Evolutionary conservation across 495 filamentous ascomycete species (phyloP).

Genomic region (Aspergillus ellipticus): DNA sequence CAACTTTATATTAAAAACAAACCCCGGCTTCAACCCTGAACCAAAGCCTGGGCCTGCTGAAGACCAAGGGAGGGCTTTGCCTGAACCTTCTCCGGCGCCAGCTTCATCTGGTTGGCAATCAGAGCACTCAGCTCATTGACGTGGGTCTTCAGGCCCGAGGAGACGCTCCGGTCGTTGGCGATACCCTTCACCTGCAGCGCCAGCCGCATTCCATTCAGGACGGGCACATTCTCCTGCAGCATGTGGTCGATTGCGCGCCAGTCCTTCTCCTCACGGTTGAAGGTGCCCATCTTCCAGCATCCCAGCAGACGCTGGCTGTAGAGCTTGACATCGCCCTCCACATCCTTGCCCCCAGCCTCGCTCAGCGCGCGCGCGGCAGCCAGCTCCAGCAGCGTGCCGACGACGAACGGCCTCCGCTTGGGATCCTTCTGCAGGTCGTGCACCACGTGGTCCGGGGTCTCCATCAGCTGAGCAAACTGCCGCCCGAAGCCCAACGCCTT

Average conservation of each 20-base stretch:
- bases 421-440: constrained; percentile 23
- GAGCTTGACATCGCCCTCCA: constrained; percentile 27
- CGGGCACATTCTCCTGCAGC: constrained; percentile 28
- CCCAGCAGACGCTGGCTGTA: constrained; percentile 38
- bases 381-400: constrained; percentile 44
- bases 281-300: constrained; percentile 22
- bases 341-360: constrained; percentile 27
- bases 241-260: constrained; percentile 16
- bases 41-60: constrained; percentile 13
- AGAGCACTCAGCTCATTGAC: constrained; percentile 17
- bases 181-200: constrained; percentile 20
- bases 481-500: constrained; percentile 43
- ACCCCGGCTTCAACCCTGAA: constrained; percentile 1
- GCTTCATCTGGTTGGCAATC: constrained; percentile 20
- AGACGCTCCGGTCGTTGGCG: constrained; percentile 9
- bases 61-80: constrained; percentile 17
- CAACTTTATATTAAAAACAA: not conserved
- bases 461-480: constrained; percentile 48
- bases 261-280: constrained; percentile 11
- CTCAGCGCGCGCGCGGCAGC: constrained; percentile 35
- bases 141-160: constrained; percentile 16
- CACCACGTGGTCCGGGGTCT: constrained; percentile 41
- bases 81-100: constrained; percentile 17
- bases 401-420: constrained; percentile 35
- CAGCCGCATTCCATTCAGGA: constrained; percentile 33